A percentile compares a stretch with the other conserved stretches of the same genome.
phyloP scores from a whole-genome alignment of 148 eudicot genomes.

The Rheum nobile region DNA sequence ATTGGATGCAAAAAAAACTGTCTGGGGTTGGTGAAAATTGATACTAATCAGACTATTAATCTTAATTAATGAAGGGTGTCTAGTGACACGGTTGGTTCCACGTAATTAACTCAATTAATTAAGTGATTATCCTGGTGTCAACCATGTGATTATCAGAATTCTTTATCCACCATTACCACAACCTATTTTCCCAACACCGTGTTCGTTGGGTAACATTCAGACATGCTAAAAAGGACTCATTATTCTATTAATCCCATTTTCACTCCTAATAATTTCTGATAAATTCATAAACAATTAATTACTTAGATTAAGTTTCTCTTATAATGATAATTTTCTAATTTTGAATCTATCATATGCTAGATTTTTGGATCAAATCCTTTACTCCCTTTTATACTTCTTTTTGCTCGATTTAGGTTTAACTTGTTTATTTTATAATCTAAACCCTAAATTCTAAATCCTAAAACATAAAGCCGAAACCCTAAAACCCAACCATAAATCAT shows the following conservation, averaged over 20 bases:
- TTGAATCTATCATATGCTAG: too few relatives aligned
- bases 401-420: too few relatives aligned
- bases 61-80: not conserved
- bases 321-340: too few relatives aligned
- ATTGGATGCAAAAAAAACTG: not conserved
- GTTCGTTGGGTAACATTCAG: not conserved
- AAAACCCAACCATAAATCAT: too few relatives aligned
- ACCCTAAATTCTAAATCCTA: too few relatives aligned
- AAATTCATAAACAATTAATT: not conserved
- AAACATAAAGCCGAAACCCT: too few relatives aligned
- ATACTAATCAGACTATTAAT: not conserved
- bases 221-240: not conserved
- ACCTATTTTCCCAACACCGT: not conserved
- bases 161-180: not conserved
- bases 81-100: not conserved
- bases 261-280: not conserved
- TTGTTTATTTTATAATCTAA: too few relatives aligned
- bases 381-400: too few relatives aligned
- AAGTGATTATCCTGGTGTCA: not conserved
- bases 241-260: not conserved
- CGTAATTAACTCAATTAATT: not conserved
- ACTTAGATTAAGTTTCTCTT: too few relatives aligned
- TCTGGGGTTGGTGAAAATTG: not conserved
- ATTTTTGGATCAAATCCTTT: too few relatives aligned
- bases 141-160: not conserved